These are phyloP conservation scores for Pseudoscleropodium purum DNA, from an alignment of 225 moss, liverwort and hornwort genomes.

Conservation along the genomic window DNA sequence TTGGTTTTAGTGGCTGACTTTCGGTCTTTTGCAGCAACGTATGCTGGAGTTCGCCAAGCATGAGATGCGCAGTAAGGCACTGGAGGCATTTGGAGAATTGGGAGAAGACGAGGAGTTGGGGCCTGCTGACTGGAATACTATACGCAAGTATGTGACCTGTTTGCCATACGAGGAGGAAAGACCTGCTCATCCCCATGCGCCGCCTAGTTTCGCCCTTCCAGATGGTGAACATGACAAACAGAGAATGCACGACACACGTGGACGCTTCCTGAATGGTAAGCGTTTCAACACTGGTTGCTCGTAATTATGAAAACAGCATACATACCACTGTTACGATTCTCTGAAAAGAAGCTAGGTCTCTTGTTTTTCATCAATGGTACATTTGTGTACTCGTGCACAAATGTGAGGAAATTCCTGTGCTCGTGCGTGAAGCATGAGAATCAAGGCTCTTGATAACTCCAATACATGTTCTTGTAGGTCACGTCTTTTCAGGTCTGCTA, in stretches of 20 bases:
- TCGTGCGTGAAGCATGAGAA: neutral
- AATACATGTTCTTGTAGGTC: neutral
- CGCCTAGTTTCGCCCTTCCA: constrained; percentile 22
- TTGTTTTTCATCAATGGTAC: neutral
- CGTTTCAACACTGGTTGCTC: neutral
- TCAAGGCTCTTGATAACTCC: neutral
- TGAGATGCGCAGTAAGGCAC: constrained; percentile 77
- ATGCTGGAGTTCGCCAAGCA: constrained; percentile 60
- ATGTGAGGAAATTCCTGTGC: neutral
- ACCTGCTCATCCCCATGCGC: constrained; percentile 56
- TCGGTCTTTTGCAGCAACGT: constrained; percentile 35
- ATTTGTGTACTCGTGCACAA: neutral
- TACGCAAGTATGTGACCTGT: constrained; percentile 65
- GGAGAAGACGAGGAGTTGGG: constrained; percentile 95
- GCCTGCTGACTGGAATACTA: constrained; percentile 77
- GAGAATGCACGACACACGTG: constrained; percentile 68
- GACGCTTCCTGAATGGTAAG: constrained; percentile 73
- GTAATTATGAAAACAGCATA: neutral
- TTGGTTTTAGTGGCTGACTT: neutral
- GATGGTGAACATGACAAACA: constrained; percentile 32
- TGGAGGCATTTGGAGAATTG: constrained; percentile 80
- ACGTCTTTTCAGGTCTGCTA: neutral
- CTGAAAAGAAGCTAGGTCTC: neutral
- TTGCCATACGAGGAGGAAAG: constrained; percentile 23
- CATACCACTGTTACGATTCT: neutral